These are phyloP conservation scores for Rhynchosporium agropyri DNA, from an alignment of 2,329 filamentous ascomycete genomes.

Conservation along the genomic window DNA sequence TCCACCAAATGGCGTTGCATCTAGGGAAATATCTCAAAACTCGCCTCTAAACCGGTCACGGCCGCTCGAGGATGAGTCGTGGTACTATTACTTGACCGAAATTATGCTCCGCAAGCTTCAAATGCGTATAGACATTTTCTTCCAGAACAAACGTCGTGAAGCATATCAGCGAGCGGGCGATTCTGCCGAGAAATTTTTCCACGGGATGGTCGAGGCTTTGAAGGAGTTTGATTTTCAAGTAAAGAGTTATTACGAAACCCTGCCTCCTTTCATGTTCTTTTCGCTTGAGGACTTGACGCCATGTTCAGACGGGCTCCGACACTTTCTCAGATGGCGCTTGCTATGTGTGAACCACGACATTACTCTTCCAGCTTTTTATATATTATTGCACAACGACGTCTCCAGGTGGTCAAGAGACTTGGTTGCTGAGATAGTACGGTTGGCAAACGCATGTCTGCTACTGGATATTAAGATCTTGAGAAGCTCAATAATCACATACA, in stretches of 20 bases:
- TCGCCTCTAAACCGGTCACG: no score
- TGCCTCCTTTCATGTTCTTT: background rate
- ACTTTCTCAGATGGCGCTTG: background rate
- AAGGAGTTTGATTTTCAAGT: constrained; percentile 6
- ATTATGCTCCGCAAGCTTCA: background rate
- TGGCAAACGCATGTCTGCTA: background rate
- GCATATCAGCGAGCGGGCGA: background rate
- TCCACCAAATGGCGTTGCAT: background rate
- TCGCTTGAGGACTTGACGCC: background rate
- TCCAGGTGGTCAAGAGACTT: background rate
- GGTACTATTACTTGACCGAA: constrained; percentile 1
- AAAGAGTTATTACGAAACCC: background rate
- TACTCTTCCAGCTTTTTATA: background rate
- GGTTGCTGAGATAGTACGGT: background rate
- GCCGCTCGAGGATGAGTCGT: background rate
- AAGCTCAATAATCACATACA: background rate
- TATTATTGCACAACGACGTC: background rate
- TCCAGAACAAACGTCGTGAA: background rate
- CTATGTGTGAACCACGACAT: background rate
- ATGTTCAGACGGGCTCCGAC: constrained; percentile 2
- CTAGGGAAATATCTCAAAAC: no score
- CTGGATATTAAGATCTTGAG: background rate
- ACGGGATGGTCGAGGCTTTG: background rate
- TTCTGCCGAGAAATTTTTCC: background rate
- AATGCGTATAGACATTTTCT: constrained; percentile 5